These are phyloP conservation scores for Phytopythium vexans DNA, from an alignment of 352 stramenopile genomes.

Conservation along the genomic window DNA sequence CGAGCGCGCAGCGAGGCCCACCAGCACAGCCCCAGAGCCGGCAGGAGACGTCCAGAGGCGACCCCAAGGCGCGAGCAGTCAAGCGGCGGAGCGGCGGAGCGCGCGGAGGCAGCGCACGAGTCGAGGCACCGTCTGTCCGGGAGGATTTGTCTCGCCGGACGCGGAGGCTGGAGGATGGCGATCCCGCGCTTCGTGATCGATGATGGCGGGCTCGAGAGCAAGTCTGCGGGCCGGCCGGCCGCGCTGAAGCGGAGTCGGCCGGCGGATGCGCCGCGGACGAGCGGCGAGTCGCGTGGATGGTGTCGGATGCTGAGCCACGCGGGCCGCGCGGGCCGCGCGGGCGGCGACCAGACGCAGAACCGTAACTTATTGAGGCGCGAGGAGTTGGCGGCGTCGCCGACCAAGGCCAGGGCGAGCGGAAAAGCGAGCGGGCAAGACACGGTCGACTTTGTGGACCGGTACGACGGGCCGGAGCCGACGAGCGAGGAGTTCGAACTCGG, in stretches of 20 bases:
- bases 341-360: not conserved
- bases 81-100: not conserved
- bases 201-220: conserved; percentile 6
- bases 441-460: no score
- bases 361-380: conserved; percentile 10
- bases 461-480: not conserved
- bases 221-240: conserved; percentile 5
- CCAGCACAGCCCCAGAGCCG: no score
- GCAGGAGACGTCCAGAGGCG: no score
- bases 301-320: conserved; percentile 1
- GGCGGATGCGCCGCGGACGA: not conserved
- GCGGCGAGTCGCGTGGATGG: conserved; percentile 1
- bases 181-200: conserved; percentile 5
- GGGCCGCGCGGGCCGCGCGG: not conserved
- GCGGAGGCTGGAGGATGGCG: conserved; percentile 1
- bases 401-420: not conserved
- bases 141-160: conserved; percentile 20
- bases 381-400: no score
- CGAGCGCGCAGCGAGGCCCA: no score
- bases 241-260: conserved; percentile 7
- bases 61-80: not conserved
- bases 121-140: conserved; percentile 4
- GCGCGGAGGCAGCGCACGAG: not conserved
- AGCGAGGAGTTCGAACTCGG: conserved; percentile 27
- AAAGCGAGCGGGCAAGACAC: not conserved